Base-by-base conservation (phyloP, 345 rosid genomes). In the Microcos paniculata region DNA sequence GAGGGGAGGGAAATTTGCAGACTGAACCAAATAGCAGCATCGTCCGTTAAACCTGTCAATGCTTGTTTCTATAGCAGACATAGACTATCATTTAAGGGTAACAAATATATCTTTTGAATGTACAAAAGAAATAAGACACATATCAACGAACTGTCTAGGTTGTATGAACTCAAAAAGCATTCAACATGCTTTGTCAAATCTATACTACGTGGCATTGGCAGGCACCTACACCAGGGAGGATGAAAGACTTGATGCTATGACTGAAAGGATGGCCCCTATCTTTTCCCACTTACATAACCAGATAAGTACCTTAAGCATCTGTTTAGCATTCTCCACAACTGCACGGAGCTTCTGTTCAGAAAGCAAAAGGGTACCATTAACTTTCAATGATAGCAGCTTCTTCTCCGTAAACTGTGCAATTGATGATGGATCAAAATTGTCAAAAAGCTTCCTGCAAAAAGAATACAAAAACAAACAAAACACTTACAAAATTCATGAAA, bases 321-420 rank as follows among this genome's bases (percentile, higher is more conserved):
- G 88, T 71, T 88, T 89, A 8, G 99, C 99, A 75, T 93, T 93
- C 59, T 87, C 98, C 11, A 85, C 85, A 38, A 95, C 67, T 28
- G 99, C 99, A 72, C 96, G 92, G 31, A 95, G 88, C 89, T 95
- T 95, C 66, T 85, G 92, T 77, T 93, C 97, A 6, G 96, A 95
- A 26, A 95, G 85, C 83, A 95, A 45, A 0, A 85, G 86, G 58
- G 81, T 82, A 9, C 90, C 91, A 28, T 91, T 87, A 55, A 90
- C 87, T 82, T 83, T 93, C 77, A 93, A 78, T 57, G 93, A 85
- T 52, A 82, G 69, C 79, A 93, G 75, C 83, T 79, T 91, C 88
- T 93, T 90, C 82, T 93, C 97, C 10, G 92, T 81, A 76, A 86
- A 88, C 73, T 80, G 88, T 31, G 97, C 85, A 79, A 93, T 24